These are phyloP conservation scores for Melocanna baccifera DNA, from an alignment of 176 grass and related monocot species.

Conservation along the genomic window DNA sequence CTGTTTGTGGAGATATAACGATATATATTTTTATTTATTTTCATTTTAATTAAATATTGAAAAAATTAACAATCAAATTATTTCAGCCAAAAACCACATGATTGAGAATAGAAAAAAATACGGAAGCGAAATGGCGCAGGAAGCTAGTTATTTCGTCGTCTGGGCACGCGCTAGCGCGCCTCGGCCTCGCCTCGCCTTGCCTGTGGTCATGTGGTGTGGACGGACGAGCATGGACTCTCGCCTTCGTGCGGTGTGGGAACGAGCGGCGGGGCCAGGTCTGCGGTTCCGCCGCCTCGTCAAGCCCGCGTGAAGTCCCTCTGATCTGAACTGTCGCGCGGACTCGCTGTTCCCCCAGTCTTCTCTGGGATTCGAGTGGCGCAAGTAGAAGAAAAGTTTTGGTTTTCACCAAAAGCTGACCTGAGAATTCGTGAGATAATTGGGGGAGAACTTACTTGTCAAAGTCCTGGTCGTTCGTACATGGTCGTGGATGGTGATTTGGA, in stretches of 20 bases:
- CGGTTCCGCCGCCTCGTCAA: neutral
- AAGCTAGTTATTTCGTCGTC: neutral
- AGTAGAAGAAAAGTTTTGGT: neutral
- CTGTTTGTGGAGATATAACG: too few species aligned
- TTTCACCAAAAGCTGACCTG: neutral
- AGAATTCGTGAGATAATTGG: neutral
- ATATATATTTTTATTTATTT: too few species aligned
- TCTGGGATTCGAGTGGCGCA: neutral
- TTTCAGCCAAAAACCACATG: too few species aligned
- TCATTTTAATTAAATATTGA: too few species aligned
- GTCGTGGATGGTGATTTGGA: neutral
- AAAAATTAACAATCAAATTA: too few species aligned
- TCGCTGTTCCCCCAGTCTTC: too few species aligned
- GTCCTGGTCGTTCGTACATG: neutral
- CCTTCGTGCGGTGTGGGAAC: neutral
- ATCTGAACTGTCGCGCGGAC: neutral
- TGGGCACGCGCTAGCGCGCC: neutral
- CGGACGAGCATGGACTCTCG: neutral
- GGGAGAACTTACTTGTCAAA: neutral
- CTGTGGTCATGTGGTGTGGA: neutral
- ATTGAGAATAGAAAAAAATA: too few species aligned
- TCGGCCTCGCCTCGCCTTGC: neutral
- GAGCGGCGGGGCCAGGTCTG: neutral
- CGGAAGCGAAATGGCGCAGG: slow-evolving; percentile 18
- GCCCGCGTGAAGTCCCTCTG: neutral